Conservation (phyloP, 2,329 filamentous ascomycete genomes). For the Pestalotiopsis sp. region DNA sequence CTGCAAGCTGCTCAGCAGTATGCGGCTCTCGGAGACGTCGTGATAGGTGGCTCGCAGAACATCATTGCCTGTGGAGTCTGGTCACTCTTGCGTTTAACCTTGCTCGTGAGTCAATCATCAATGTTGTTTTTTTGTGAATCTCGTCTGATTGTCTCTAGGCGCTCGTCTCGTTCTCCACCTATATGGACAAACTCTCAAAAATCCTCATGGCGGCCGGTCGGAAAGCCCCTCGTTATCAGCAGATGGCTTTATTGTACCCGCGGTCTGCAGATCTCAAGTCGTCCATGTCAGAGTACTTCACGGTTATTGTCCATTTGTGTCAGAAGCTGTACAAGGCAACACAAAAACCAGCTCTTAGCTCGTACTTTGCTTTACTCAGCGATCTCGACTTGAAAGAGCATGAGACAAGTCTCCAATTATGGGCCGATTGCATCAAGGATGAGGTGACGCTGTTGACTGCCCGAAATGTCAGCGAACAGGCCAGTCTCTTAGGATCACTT, state of each 20-base stretch:
- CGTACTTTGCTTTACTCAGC: neutral
- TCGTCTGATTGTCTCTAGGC: neutral
- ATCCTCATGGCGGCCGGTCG: neutral
- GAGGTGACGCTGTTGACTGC: neutral
- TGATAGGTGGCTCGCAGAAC: neutral
- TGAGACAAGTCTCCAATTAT: neutral
- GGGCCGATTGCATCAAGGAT: neutral
- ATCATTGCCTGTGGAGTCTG: neutral
- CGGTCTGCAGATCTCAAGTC: neutral
- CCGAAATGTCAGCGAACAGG: neutral
- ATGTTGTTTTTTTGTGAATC: too few relatives aligned
- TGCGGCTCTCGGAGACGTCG: neutral
- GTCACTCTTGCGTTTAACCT: neutral
- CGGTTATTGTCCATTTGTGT: neutral
- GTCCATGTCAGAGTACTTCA: neutral
- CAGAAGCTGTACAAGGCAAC: neutral
- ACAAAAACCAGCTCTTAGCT: neutral
- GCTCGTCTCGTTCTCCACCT: neutral
- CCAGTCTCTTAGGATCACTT: accelerated
- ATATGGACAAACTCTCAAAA: neutral
- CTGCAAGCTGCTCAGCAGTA: neutral
- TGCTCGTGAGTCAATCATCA: neutral
- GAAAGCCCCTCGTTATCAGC: neutral
- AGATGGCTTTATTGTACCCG: neutral
- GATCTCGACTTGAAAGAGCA: neutral